These are phyloP conservation scores for Boletales sp. DNA, from an alignment of 768 basidiomycete genomes.

Conservation along the genomic window DNA sequence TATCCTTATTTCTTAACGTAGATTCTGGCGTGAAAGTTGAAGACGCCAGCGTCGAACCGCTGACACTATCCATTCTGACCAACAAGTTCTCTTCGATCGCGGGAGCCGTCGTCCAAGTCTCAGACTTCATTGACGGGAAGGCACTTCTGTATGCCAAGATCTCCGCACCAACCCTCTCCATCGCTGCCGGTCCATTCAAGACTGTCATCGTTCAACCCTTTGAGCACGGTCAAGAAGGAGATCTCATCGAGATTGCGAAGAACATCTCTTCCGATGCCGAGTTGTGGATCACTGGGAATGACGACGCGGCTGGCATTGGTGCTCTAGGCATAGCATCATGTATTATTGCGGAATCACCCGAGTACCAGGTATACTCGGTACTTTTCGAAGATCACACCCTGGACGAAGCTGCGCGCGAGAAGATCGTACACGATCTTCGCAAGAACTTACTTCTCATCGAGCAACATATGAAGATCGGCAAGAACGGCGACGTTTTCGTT, in stretches of 20 bases:
- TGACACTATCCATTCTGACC: slow-evolving; percentile 11
- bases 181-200: slow-evolving; percentile 19
- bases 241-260: slow-evolving; percentile 24
- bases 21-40: slow-evolving; percentile 18
- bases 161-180: slow-evolving; percentile 8
- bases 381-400: slow-evolving; percentile 30
- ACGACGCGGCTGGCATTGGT: slow-evolving; percentile 28
- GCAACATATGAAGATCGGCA: slow-evolving; percentile 27
- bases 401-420: slow-evolving; percentile 19
- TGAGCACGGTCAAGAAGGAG: slow-evolving; percentile 22
- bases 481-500: slow-evolving; percentile 25
- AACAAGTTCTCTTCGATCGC: slow-evolving; percentile 10
- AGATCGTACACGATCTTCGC: slow-evolving; percentile 22
- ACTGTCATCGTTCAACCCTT: slow-evolving; percentile 26
- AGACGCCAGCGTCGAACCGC: slow-evolving; percentile 9
- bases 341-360: slow-evolving; percentile 27
- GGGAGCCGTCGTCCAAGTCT: slow-evolving; percentile 9
- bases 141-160: slow-evolving; percentile 16
- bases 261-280: slow-evolving; percentile 25
- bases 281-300: slow-evolving; percentile 29
- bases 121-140: slow-evolving; percentile 9
- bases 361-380: slow-evolving; percentile 25
- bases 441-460: slow-evolving; percentile 25
- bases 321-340: slow-evolving; percentile 28
- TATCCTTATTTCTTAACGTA: not conserved